Evolutionary conservation across 495 filamentous ascomycete species (phyloP), one percentile per base, ranked within the genome.

Genomic region (Saxophila tyrrhenica): DNA sequence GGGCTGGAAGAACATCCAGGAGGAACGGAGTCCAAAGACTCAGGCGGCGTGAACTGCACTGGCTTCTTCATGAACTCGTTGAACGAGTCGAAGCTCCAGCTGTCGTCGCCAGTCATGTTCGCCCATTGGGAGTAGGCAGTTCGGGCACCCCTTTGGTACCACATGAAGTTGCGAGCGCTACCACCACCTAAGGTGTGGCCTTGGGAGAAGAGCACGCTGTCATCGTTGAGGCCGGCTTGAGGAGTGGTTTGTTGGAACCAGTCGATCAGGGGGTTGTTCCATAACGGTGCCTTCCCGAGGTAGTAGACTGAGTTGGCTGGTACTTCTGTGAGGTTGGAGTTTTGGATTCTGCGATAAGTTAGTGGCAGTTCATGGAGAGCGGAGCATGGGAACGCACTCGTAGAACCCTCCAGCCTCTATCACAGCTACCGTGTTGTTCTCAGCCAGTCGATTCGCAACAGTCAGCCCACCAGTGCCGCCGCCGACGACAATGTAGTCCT

Each of bases 81-180:
- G n/a, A n/a, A n/a, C n/a, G n/a, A n/a, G n/a, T n/a, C n/a, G n/a
- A n/a, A n/a, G n/a, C n/a, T n/a, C n/a, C n/a, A n/a, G n/a, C n/a
- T n/a, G n/a, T 70, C 47, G 57, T 84, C 81, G 39, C 74, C 72
- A 5, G 83, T 78, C 0, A 48, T 39, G 25, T 78, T 71, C 0
- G 80, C 81, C 81, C 80, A 85, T 55, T 65, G 57, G 10, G 78
- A 64, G 56, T 73, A 73, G 0, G 76, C 63, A 0, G 66, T 72
- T 7, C 51, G 57, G 0, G 70, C 74, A 0, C 65, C 67, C 2
- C 76, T 57, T 15, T 69, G 60, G 54, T 63, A 67, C 16, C 41
- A 23, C 51, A 67, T 55, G 32, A 48, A 55, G 41, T 65, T 65
- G 11, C 52, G 41, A 8, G 59, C 64, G 9, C n/a, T n/a, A n/a